Evolutionary conservation across 768 basidiomycete genomes (phyloP), one percentile per base, ranked within the genome.

Genomic region (Cubamyces sp.): DNA sequence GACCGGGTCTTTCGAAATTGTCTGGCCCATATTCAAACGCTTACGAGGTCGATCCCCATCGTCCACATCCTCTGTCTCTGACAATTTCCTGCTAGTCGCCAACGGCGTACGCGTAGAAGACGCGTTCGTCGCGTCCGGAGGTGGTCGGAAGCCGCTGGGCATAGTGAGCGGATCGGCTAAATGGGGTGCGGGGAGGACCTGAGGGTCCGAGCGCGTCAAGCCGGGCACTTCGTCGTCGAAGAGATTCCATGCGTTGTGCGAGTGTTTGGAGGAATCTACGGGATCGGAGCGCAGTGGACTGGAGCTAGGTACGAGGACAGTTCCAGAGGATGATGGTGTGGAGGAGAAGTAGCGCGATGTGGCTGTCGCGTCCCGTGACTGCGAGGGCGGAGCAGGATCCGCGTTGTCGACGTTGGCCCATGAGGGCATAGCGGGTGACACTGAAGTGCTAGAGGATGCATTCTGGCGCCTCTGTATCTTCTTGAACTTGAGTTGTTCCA

Each of bases 341-440:
- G 69, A 80, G 68, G 77, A 81, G 82, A 82, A 85, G 72, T 70
- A 90, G 61, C 84, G 85, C 59, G 87, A 85, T 74, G 82, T 70
- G 41, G 84, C 74, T n/a, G 87, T 88, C 46, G 83, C 89, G 78
- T 92, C 91, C 68, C 90, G 84, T 62, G 89, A 90, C 77, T 92
- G 91, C 40, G 82, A 48, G 8, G 87, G 87, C 61, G 81, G 85
- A 15, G 66, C 61, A 40, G 46, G 64, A 43, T 69, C 47, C 54
- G 68, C 57, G 70, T 49, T 42, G 67, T 66, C 34, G 6, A 54
- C 51, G 12, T 64, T 56, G 42, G 23, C 16, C 64, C 59, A 67
- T 7, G 70, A 68, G 41, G 72, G 52, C 28, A 60, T 39, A 15
- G 71, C 59, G 12, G 73, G 66, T 16, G 73, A 63, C 5, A 68